Conservation (phyloP, 2,329 filamentous ascomycete species). For the Moelleriella libera region DNA sequence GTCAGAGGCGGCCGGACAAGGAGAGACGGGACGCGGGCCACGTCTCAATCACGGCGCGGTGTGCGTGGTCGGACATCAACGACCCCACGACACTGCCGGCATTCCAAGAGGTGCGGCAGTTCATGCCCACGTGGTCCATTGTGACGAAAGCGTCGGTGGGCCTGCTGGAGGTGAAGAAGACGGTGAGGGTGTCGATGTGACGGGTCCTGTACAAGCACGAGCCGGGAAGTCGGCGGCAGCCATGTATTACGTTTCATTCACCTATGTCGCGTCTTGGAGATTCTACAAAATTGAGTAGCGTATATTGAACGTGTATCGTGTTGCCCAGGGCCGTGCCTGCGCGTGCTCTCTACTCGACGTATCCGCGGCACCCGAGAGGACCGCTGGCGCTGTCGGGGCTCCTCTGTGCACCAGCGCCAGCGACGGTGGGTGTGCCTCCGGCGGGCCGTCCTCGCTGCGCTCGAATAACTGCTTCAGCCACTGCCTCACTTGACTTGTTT, state of each 20-base stretch:
- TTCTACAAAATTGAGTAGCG: neutral
- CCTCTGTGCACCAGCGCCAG: too few relatives aligned
- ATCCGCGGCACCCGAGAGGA: too few relatives aligned
- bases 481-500: too few relatives aligned
- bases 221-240: too few relatives aligned
- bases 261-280: neutral
- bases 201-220: too few relatives aligned
- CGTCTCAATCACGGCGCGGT: slow-evolving; percentile 55
- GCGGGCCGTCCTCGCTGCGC: too few relatives aligned
- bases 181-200: slow-evolving; percentile 32
- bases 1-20: slow-evolving; percentile 7
- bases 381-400: too few relatives aligned
- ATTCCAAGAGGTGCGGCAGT: slow-evolving; percentile 64
- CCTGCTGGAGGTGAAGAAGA: slow-evolving; percentile 66
- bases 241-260: neutral
- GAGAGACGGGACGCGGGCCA: slow-evolving; percentile 2
- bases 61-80: slow-evolving; percentile 83
- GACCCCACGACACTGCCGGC: slow-evolving; percentile 59
- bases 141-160: slow-evolving; percentile 65
- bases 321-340: too few relatives aligned
- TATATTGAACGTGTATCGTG: too few relatives aligned
- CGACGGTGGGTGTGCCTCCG: too few relatives aligned
- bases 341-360: too few relatives aligned
- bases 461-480: too few relatives aligned
- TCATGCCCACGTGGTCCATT: slow-evolving; percentile 66